Base-by-base conservation (phyloP, 192 early-diverging fungal genomes). In the Kappamyces sp. region DNA sequence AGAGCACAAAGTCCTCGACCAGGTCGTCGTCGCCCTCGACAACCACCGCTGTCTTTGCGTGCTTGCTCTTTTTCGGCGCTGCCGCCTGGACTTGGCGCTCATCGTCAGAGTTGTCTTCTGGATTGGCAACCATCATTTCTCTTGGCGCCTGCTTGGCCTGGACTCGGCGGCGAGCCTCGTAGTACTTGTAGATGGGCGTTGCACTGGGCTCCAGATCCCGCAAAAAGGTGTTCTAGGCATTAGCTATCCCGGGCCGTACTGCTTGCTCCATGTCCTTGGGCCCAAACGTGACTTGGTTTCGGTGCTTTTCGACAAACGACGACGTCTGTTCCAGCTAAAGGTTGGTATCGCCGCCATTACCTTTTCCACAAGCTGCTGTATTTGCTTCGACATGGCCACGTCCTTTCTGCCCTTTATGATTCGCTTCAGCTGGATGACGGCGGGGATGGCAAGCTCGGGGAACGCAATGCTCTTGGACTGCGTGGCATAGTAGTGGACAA, bases 371-470 rank as follows among this genome's bases (percentile, higher is more conserved):
- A 95, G 71, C n/a, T 79, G 78, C 41, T 88, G 85, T 57, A 93
- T 67, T 67, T 88, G 80, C 67, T 92, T 93, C 33, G 85, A 87
- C 61, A 88, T 81, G 49, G 83, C 85, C 38, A 86, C 58, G 74
- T 92, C 84, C 60, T 81, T 85, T 3, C 79, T 79, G 51, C 84
- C 77, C 69, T 97, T 97, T 53, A 88, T 78, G 68, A 86, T 90
- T 50, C 92, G 76, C 64, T 89, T 86, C 58, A 99, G 67, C 75
- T 87, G 84, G 13, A 95, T 70, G 51, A 93, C 79, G 3, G 86
- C 90, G 2, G 94, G 93, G 37, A 93, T 87, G 34, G 75, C 82
- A 69, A 94, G 75, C 69, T 99, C 97, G 7, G 97, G 94, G 82
- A 99, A 99, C 4, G 89, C 82, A 60, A 99, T 92, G 38, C 85